phyloP scores from a whole-genome alignment of 192 early-diverging fungal species.

The Linderina pennispora region DNA sequence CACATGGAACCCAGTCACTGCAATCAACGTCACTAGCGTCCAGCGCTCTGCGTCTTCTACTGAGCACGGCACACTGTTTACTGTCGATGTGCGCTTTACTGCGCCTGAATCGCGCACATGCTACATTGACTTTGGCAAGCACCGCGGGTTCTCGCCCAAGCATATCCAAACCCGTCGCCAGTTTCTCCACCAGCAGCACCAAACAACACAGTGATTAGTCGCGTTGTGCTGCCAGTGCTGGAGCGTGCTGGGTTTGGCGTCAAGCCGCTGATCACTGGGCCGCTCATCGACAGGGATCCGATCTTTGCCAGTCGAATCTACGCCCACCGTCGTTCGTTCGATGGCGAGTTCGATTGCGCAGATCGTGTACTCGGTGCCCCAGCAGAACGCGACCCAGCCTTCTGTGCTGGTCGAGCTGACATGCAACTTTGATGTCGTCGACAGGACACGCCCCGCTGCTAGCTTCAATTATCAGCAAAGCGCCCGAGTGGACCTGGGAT shows the following conservation, averaged over 20 bases:
- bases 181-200: slow-evolving; percentile 9
- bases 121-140: slow-evolving; percentile 40
- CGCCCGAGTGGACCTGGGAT: slow-evolving; percentile 25
- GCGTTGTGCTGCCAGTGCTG: not conserved
- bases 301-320: slow-evolving; percentile 33
- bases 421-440: slow-evolving; percentile 39
- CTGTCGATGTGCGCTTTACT: slow-evolving; percentile 18
- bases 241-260: slow-evolving; percentile 30
- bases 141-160: slow-evolving; percentile 31
- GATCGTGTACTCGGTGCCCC: slow-evolving; percentile 25
- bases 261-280: slow-evolving; percentile 4
- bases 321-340: slow-evolving; percentile 32
- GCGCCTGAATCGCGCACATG: slow-evolving; percentile 43
- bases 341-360: slow-evolving; percentile 14
- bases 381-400: slow-evolving; percentile 6
- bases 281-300: slow-evolving; percentile 14
- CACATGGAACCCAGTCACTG: slow-evolving; percentile 22
- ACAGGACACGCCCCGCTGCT: slow-evolving; percentile 32
- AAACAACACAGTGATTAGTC: not conserved
- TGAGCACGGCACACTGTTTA: slow-evolving; percentile 24
- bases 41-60: slow-evolving; percentile 4
- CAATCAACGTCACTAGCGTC: slow-evolving; percentile 29
- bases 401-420: slow-evolving; percentile 24
- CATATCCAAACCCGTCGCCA: slow-evolving; percentile 41
- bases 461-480: slow-evolving; percentile 13